Base-by-base conservation (phyloP, 106 monocot species). In the Apostasia ramifera region DNA sequence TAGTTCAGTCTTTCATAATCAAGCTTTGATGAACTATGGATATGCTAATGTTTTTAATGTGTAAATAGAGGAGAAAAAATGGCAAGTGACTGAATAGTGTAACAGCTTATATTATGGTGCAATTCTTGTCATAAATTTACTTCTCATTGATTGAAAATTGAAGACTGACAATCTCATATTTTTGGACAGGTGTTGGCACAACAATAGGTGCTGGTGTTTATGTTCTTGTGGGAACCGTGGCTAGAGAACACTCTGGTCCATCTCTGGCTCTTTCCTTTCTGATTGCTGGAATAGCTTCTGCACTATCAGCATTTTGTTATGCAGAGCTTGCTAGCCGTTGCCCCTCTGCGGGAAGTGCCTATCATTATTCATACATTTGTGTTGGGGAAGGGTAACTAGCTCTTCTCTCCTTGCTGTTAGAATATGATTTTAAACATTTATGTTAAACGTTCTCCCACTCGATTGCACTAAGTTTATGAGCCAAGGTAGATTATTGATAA, bases 311-410 rank as follows among this genome's bases (percentile, higher is more conserved):
- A 38, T 98, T 98, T 63, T 98, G 97, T 75, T 98, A 98, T 85
- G 97, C 97, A 26, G 97, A 98, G 77, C 89, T 98, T 68, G 86
- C 92, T 49, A 98, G 97, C 48, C 92, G 97, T 40, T 98, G 97
- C 77, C 97, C 97, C 40, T 98, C 97, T 76, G 97, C 97, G 7
- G 97, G 97, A 43, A 92, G 92, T 49, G 97, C 97, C 67, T 98
- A 98, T 72, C 97, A 98, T 70, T 98, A 98, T 76, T 89, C 97
- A 72, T 98, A 98, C 67, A 92, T 98, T 66, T 98, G 97, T 70
- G 81, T 98, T 61, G 97, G 97, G 68, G 97, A 98, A 89, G 87
- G 97, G 97, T 98, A 85, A 68, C 45, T 50, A 5, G 4, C 42
- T 48, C 48, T 38, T 49, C 48, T 50, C 48, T 65, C 43, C 26